Conservation (phyloP, 2,329 filamentous ascomycete species). For the Cryoendolithus antarcticus region DNA sequence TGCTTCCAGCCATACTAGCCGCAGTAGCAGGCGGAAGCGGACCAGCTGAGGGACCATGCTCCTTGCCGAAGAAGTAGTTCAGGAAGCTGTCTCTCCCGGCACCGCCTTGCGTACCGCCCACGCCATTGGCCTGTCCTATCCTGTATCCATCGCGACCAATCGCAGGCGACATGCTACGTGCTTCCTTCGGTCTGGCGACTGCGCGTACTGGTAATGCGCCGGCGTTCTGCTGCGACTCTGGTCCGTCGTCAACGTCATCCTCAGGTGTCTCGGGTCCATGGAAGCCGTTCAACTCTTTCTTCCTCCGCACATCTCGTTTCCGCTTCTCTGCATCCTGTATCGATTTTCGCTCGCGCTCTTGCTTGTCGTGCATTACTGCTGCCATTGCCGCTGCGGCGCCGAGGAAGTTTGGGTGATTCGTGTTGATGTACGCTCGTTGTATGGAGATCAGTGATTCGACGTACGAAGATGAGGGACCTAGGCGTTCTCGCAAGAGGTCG, state of each 20-base stretch:
- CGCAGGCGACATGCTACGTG: constrained; percentile 72
- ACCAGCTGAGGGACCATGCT: constrained; percentile 45
- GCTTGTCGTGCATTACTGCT: constrained; percentile 85
- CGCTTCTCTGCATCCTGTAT: constrained; percentile 72
- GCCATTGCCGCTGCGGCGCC: constrained; percentile 96
- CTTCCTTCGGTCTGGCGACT: constrained; percentile 36
- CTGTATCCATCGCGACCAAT: constrained; percentile 40
- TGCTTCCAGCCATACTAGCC: constrained; percentile 30
- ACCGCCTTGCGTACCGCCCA: constrained; percentile 30
- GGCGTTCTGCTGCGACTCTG: constrained; percentile 31
- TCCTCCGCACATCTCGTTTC: constrained; percentile 67
- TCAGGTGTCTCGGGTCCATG: constrained; percentile 62
- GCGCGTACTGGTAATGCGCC: constrained; percentile 42
- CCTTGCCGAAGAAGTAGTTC: constrained; percentile 98
- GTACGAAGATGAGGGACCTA: constrained; percentile 80
- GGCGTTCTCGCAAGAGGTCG: constrained; percentile 79
- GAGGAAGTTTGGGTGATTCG: constrained; percentile 96
- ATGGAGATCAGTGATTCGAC: constrained; percentile 96
- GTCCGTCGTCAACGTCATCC: constrained; percentile 39
- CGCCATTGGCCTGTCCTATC: constrained; percentile 11
- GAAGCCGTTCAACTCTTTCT: constrained; percentile 67
- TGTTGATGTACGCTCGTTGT: constrained; percentile 97
- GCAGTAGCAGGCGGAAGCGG: constrained; percentile 23
- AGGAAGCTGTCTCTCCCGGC: constrained; percentile 81
- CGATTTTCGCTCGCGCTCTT: constrained; percentile 80